phyloP scores from a whole-genome alignment of 148 eudicot species.

The Camellia granthamiana region DNA sequence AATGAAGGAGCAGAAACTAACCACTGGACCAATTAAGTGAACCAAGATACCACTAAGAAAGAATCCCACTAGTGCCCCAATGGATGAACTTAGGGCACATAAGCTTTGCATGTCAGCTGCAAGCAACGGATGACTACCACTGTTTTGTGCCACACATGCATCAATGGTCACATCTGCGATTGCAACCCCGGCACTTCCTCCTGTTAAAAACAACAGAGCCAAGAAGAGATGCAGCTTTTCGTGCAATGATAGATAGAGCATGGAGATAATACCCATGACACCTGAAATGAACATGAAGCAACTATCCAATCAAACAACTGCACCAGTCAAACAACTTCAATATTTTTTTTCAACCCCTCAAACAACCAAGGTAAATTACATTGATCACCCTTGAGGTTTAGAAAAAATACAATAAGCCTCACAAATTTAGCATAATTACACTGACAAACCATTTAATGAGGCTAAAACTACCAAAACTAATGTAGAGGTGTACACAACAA shows the following conservation, averaged over 20 bases:
- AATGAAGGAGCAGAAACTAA: slow-evolving; percentile 24
- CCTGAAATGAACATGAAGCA: slow-evolving; percentile 44
- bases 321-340: not conserved
- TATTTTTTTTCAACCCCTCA: not conserved
- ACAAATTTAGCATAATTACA: too few relatives aligned
- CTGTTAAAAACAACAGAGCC: slow-evolving; percentile 63
- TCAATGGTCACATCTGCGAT: slow-evolving; percentile 97
- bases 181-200: slow-evolving; percentile 75
- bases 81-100: slow-evolving; percentile 72
- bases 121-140: slow-evolving; percentile 58
- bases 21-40: slow-evolving; percentile 84
- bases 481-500: too few relatives aligned
- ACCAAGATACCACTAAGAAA: slow-evolving; percentile 84
- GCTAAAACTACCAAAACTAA: too few relatives aligned
- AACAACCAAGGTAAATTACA: not conserved
- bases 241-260: slow-evolving; percentile 71
- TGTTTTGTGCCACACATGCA: slow-evolving; percentile 93
- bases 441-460: too few relatives aligned
- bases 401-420: too few relatives aligned
- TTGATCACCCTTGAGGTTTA: too few relatives aligned
- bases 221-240: slow-evolving; percentile 54
- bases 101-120: slow-evolving; percentile 98
- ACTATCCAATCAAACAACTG: not conserved
- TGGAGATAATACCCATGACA: slow-evolving; percentile 55
- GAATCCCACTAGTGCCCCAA: slow-evolving; percentile 79